Evolutionary conservation across 345 rosid species (phyloP).

Genomic region (Euphorbia tirucalli): DNA sequence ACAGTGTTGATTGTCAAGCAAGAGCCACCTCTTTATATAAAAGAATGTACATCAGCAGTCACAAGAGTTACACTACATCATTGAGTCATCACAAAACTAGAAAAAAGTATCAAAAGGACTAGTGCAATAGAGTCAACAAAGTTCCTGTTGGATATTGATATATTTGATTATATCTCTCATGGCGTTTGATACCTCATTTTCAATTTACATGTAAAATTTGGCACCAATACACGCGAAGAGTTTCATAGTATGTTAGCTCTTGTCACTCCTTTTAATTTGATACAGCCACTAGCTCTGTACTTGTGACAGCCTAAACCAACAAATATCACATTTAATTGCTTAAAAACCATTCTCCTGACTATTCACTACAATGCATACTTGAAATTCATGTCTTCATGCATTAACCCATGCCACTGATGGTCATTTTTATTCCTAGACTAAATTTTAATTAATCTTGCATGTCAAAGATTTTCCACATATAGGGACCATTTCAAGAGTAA

Average conservation of each 20-base stretch:
- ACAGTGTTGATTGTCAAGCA: conserved; percentile 94
- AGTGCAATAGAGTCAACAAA: neutral
- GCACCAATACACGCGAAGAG: neutral
- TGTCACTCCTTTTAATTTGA: neutral
- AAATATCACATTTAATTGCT: neutral
- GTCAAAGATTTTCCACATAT: too few species aligned
- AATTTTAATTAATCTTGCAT: too few species aligned
- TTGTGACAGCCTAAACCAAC: neutral
- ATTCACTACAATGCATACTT: neutral
- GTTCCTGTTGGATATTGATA: neutral
- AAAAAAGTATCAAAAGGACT: neutral
- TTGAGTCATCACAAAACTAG: conserved; percentile 4
- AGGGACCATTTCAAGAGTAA: too few species aligned
- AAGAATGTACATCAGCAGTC: conserved; percentile 85
- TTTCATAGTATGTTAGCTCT: too few species aligned
- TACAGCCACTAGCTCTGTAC: neutral
- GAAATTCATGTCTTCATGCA: neutral
- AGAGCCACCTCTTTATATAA: conserved; percentile 97
- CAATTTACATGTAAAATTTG: neutral
- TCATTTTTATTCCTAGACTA: too few species aligned
- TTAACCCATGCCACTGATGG: neutral
- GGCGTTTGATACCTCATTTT: neutral
- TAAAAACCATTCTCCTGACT: neutral
- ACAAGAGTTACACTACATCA: conserved; percentile 16
- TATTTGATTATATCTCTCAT: neutral